Evolutionary conservation across 345 rosid species (phyloP), one percentile per base, ranked within the genome.

Genomic region (Hibiscus tridactylites): DNA sequence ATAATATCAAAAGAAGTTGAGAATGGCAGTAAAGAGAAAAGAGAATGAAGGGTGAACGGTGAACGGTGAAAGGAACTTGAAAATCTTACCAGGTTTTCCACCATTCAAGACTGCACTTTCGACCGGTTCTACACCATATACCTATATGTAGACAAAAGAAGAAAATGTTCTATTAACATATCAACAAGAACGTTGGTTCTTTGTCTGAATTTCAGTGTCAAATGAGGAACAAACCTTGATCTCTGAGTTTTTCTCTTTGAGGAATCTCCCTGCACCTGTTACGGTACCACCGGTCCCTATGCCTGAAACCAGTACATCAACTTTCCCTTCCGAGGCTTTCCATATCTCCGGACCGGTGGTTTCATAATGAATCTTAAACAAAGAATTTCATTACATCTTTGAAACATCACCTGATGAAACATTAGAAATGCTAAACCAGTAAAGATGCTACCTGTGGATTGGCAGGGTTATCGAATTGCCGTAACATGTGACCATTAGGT

Each of bases 321-420:
- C 84, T 78, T 85, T 71, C 58, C 85, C 92, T 39, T 65, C 85
- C 0, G 88, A 81, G 74, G 78, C 91, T 58, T 68, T 82, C 95
- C 95, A 89, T 76, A 87, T 86, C 82, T 89, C 95, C 17, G 90
- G 91, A 31, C 91, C 90, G 13, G 88, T 84, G 54, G 91, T 88
- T 75, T 79, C 86, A 52, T 86, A 93, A 74, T 90, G 98, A 19
- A 86, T 81, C 98, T 53, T 90, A 33, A 78, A 77, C 21, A 78
- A 37, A 37, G 35, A 67, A 9, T 61, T 29, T 39, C 16, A 1
- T 70, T 13, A 65, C 13, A 21, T 31, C 58, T 39, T 70, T 52
- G 37, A 2, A 17, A 21, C 29, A 56, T 21, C 29, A 56, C 13
- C 4, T 9, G 12, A 56, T 21, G 61, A 21, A 56, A 56, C 31